These are phyloP conservation scores for Daldinia childiae DNA, from an alignment of 495 filamentous ascomycete species.

Conservation along the genomic window DNA sequence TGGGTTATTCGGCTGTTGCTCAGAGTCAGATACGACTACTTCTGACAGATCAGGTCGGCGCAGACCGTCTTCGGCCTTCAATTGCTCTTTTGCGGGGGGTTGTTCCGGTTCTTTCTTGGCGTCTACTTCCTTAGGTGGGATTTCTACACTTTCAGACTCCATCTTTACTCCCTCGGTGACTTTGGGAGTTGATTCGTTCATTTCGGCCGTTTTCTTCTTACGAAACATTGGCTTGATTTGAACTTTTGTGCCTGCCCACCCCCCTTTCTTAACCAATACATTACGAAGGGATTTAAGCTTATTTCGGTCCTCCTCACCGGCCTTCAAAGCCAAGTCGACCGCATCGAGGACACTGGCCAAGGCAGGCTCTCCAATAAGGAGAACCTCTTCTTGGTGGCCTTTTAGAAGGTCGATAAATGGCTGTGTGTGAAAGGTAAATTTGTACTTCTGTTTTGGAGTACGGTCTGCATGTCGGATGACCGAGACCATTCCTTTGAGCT, in stretches of 20 bases:
- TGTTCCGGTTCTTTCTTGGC: slow-evolving; percentile 48
- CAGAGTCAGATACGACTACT: slow-evolving; percentile 29
- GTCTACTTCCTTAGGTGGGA: slow-evolving; percentile 70
- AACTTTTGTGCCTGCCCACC: slow-evolving; percentile 95
- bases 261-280: slow-evolving; percentile 88
- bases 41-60: slow-evolving; percentile 25
- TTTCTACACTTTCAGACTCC: slow-evolving; percentile 62
- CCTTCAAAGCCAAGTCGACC: slow-evolving; percentile 77
- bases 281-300: slow-evolving; percentile 87
- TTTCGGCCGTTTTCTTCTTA: slow-evolving; percentile 71
- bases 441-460: slow-evolving; percentile 98
- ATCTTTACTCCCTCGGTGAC: slow-evolving; percentile 36
- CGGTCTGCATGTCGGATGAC: slow-evolving; percentile 96
- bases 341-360: slow-evolving; percentile 89
- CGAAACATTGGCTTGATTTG: slow-evolving; percentile 99
- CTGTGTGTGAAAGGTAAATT: slow-evolving; percentile 97
- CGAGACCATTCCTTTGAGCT: slow-evolving; percentile 97
- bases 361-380: slow-evolving; percentile 90
- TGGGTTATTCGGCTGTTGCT: slow-evolving; percentile 44
- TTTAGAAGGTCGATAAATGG: slow-evolving; percentile 94
- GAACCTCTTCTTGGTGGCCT: slow-evolving; percentile 94
- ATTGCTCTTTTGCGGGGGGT: slow-evolving; percentile 14
- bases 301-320: slow-evolving; percentile 81
- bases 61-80: slow-evolving; percentile 27
- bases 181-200: slow-evolving; percentile 38